A percentile compares a stretch with the other conserved stretches of the same genome.
These are phyloP conservation scores for Solanum aculeatissimum DNA, from an alignment of 305 asterid species.

Conservation along the genomic window DNA sequence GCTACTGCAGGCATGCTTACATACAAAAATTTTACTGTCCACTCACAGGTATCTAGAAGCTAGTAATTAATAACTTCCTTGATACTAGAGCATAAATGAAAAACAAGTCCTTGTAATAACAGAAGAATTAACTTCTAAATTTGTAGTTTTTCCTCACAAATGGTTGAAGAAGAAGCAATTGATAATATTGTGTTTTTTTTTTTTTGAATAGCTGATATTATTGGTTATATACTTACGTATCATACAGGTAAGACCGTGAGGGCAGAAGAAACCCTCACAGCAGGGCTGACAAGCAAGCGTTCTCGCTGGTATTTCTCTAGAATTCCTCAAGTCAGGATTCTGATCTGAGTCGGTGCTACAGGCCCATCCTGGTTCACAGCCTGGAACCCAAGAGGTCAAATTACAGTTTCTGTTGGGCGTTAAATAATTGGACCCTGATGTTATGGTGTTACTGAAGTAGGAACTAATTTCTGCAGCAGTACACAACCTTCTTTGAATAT, in stretches of 20 bases:
- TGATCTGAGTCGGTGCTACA: slow-evolving; percentile 38
- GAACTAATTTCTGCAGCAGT: slow-evolving; percentile 66
- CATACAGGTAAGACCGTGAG: slow-evolving; percentile 87
- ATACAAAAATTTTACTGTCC: neutral
- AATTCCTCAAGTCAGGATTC: slow-evolving; percentile 20
- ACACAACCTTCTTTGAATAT: slow-evolving; percentile 51
- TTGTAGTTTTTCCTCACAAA: neutral
- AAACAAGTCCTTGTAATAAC: neutral
- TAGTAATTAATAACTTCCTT: neutral
- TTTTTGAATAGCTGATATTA: neutral
- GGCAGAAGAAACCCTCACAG: slow-evolving; percentile 93
- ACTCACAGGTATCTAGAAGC: neutral
- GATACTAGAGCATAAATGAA: neutral
- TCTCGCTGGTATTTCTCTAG: slow-evolving; percentile 45
- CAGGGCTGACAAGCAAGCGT: slow-evolving; percentile 57
- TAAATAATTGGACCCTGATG: slow-evolving; percentile 17
- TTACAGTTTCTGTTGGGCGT: slow-evolving; percentile 71
- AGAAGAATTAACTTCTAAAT: neutral
- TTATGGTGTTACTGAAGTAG: slow-evolving; percentile 44
- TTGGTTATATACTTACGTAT: slow-evolving; percentile 52
- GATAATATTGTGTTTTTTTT: neutral
- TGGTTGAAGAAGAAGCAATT: neutral
- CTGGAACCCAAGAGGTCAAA: slow-evolving; percentile 53
- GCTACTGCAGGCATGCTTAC: neutral
- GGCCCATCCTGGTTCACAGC: slow-evolving; percentile 99